Evolutionary conservation across 1,139 yeast species (phyloP).

Genomic region (Meyerozyma carpophila): DNA sequence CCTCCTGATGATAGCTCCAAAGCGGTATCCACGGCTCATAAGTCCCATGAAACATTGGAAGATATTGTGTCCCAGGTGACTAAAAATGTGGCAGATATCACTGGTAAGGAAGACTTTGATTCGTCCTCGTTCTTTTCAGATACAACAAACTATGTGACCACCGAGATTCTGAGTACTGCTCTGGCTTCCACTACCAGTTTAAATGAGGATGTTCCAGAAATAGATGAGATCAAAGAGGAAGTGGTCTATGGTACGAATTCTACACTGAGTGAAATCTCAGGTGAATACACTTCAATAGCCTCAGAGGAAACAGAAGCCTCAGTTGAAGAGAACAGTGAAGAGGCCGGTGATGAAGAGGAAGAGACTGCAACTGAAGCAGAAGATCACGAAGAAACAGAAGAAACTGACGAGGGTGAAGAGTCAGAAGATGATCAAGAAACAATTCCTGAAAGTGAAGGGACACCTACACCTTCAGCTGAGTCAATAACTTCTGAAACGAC

Average conservation of each 20-base stretch:
- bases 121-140: slow-evolving; percentile 15
- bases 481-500: no score
- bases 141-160: slow-evolving; percentile 11
- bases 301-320: background rate
- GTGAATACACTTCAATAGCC: background rate
- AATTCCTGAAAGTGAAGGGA: background rate
- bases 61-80: slow-evolving; percentile 6
- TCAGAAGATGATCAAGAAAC: background rate
- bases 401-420: background rate
- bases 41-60: slow-evolving; percentile 2
- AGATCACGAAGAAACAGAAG: slow-evolving; percentile 5
- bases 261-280: background rate
- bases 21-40: slow-evolving; percentile 2
- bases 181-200: background rate
- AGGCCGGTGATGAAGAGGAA: slow-evolving; percentile 1
- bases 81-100: slow-evolving; percentile 13
- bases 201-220: background rate
- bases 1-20: slow-evolving; percentile 1
- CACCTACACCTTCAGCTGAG: no score
- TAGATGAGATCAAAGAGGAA: background rate
- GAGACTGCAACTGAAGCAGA: slow-evolving; percentile 4
- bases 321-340: slow-evolving; percentile 2
- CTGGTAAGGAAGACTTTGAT: slow-evolving; percentile 13
- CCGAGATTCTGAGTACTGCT: slow-evolving; percentile 5
- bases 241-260: background rate